Conservation (phyloP, 2,329 filamentous ascomycete species). For the Chaetomiaceae sp. region DNA sequence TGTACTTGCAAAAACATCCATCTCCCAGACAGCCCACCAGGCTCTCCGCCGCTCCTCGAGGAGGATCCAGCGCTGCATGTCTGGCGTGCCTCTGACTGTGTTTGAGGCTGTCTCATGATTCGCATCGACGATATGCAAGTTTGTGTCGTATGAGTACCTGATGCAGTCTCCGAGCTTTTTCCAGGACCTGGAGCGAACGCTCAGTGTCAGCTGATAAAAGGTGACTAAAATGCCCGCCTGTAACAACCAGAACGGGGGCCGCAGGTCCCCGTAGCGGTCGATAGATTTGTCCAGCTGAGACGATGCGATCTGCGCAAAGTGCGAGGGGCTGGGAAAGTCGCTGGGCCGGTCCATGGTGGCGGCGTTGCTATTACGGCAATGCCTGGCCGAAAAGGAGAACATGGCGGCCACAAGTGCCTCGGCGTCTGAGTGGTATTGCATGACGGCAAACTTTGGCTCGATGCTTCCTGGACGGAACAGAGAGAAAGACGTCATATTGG, state of each 20-base stretch:
- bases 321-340: not conserved
- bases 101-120: not conserved
- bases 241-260: not conserved
- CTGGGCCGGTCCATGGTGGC: too few species aligned
- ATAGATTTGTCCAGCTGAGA: not conserved
- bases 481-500: not conserved
- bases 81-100: too few species aligned
- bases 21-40: slow-evolving; percentile 3
- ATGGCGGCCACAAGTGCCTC: not conserved
- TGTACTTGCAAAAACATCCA: not conserved
- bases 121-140: not conserved
- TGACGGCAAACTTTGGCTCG: not conserved
- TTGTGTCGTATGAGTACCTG: not conserved
- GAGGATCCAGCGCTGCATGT: not conserved
- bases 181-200: not conserved
- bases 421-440: not conserved
- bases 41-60: not conserved
- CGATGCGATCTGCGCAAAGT: not conserved
- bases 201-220: not conserved
- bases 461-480: not conserved
- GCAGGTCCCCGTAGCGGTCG: not conserved
- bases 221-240: not conserved
- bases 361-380: not conserved
- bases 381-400: not conserved
- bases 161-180: slow-evolving; percentile 2